Evolutionary conservation across 148 eudicot species (phyloP), one percentile per base, ranked within the genome.

Genomic region (Arbutus unedo): DNA sequence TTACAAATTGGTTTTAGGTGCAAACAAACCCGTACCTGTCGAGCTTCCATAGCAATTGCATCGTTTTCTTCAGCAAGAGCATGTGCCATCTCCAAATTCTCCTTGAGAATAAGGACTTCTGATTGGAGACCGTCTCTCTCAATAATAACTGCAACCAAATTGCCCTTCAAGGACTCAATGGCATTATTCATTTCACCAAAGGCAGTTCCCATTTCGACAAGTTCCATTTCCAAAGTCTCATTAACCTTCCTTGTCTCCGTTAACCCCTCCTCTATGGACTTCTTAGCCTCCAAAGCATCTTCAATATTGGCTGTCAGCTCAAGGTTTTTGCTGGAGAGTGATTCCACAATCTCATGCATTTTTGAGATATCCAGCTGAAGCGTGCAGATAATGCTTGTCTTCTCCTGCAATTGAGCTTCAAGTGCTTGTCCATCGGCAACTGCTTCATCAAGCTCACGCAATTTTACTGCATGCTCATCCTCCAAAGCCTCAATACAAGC

Each of bases 51-150:
- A 56, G 96, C 93, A 83, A 92, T 86, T 59, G 92, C 93, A 87
- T 91, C 92, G 74, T 90, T 92, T 89, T 94, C 97, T 82, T 89
- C 93, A 51, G 94, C 91, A 85, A 93, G 94, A 73, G 91, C 91
- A 86, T 79, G 86, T 81, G 94, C 92, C 85, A 92, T 92, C 90
- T 91, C 94, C 59, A 94, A 85, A 81, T 93, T 93, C 83, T 90
- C 88, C 81, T 92, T 93, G 88, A 93, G 77, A 66, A 72, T 56
- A 79, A 79, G 81, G 43, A 89, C 77, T 85, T 91, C 88, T 51
- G 81, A 79, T 18, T 83, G 90, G 56, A 94, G 85, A 2, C 89
- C 88, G 83, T 92, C 91, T 78, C 83, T 96, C 87, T 92, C 91
- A 76, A 76, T 21, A 66, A 75, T 90, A 79, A 89, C 90, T 70